Evolutionary conservation across 2,329 filamentous ascomycete species (phyloP).

Genomic region (Xylariomycetidae sp.): DNA sequence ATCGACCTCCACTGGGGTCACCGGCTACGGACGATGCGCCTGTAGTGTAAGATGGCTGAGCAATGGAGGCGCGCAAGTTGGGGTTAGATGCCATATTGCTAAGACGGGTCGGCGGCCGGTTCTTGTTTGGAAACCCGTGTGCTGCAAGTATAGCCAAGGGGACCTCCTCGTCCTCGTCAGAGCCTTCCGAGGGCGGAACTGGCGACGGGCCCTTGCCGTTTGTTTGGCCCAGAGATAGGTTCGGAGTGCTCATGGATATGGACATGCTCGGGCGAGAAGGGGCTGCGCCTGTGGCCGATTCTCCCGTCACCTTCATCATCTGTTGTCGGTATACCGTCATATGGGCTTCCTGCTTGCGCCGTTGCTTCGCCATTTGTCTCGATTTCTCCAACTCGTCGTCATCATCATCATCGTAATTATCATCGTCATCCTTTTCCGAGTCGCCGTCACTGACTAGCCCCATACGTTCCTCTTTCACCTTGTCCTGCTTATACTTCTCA

Average conservation of each 20-base stretch:
- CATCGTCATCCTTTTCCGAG: slow-evolving; percentile 38
- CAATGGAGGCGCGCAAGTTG: slow-evolving; percentile 58
- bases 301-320: slow-evolving; percentile 94
- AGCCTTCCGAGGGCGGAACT: slow-evolving; percentile 41
- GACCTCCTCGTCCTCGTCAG: slow-evolving; percentile 83
- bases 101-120: slow-evolving; percentile 66
- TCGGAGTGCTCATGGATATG: slow-evolving; percentile 59
- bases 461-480: slow-evolving; percentile 54
- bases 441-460: slow-evolving; percentile 35
- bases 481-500: slow-evolving; percentile 72
- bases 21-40: slow-evolving; percentile 55
- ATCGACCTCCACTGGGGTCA: slow-evolving; percentile 43
- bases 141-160: slow-evolving; percentile 82
- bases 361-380: slow-evolving; percentile 67
- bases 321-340: slow-evolving; percentile 87
- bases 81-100: slow-evolving; percentile 64
- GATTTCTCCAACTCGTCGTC: slow-evolving; percentile 77
- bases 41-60: slow-evolving; percentile 38
- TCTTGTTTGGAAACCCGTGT: slow-evolving; percentile 80
- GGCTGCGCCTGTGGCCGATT: slow-evolving; percentile 46
- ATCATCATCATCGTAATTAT: slow-evolving; percentile 57
- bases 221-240: slow-evolving; percentile 36
- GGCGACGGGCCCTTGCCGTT: slow-evolving; percentile 32
- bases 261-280: slow-evolving; percentile 50
- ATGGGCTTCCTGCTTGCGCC: slow-evolving; percentile 84